Evolutionary conservation across 1,139 yeast genomes (phyloP).

Genomic region (Taphrina flavorubra): DNA sequence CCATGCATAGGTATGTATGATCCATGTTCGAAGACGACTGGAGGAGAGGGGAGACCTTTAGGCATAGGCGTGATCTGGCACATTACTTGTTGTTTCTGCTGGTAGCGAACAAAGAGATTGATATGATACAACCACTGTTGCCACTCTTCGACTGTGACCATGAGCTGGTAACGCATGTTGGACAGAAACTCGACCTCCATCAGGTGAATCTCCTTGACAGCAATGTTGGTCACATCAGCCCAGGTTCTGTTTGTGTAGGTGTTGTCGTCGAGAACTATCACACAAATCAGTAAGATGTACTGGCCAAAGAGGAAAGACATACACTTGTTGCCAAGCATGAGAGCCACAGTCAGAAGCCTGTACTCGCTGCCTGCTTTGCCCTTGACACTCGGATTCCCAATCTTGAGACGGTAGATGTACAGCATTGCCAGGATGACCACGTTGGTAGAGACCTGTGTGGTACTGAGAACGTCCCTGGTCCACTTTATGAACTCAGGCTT

Average conservation of each 20-base stretch:
- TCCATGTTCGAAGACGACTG: slow-evolving; percentile 12
- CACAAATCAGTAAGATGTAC: slow-evolving; percentile 47
- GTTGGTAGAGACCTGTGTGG: slow-evolving; percentile 52
- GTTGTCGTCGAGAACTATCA: slow-evolving; percentile 72
- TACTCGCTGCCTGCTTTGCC: slow-evolving; percentile 57
- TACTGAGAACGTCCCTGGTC: slow-evolving; percentile 47
- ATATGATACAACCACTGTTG: slow-evolving; percentile 32
- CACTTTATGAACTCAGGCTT: slow-evolving; percentile 36
- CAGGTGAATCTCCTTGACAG: slow-evolving; percentile 62
- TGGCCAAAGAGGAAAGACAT: not conserved
- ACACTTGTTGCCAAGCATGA: slow-evolving; percentile 81
- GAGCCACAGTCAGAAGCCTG: slow-evolving; percentile 67
- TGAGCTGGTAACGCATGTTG: slow-evolving; percentile 50
- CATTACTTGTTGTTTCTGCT: slow-evolving; percentile 29
- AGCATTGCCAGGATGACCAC: slow-evolving; percentile 52
- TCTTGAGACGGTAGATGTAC: slow-evolving; percentile 51
- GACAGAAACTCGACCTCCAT: slow-evolving; percentile 61
- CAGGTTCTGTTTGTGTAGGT: slow-evolving; percentile 90
- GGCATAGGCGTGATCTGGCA: not conserved
- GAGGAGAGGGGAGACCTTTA: slow-evolving; percentile 25
- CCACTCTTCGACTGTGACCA: slow-evolving; percentile 40
- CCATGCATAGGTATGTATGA: not conserved
- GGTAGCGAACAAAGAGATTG: slow-evolving; percentile 36
- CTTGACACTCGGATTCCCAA: slow-evolving; percentile 48
- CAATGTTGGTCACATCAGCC: slow-evolving; percentile 86